phyloP scores from a whole-genome alignment of 306 rosid genomes.

The Carpinus viminea region DNA sequence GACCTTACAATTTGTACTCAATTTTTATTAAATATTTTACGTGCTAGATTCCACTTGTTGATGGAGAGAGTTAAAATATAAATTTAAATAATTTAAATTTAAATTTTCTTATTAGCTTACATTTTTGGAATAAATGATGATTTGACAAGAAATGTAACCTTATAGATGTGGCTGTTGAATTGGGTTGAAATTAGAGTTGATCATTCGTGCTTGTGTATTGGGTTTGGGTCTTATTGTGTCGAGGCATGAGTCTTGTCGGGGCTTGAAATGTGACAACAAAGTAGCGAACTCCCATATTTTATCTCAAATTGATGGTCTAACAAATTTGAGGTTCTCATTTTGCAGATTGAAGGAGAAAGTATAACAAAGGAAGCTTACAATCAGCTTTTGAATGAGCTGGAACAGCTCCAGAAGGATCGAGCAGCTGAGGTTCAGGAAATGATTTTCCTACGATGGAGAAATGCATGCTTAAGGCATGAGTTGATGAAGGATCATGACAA shows the following conservation, averaged over 20 bases:
- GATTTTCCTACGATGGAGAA: slow-evolving; percentile 47
- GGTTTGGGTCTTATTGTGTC: too few relatives aligned
- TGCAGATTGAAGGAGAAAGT: slow-evolving; percentile 46
- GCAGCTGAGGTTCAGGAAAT: slow-evolving; percentile 41
- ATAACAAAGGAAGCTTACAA: slow-evolving; percentile 42
- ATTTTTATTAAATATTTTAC: too few relatives aligned
- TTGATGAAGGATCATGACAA: slow-evolving; percentile 30
- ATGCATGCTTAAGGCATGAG: slow-evolving; percentile 50
- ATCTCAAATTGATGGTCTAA: background rate
- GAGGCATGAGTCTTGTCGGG: too few relatives aligned
- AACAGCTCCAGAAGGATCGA: slow-evolving; percentile 45
- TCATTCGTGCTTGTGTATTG: too few relatives aligned
- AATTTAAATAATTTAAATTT: too few relatives aligned
- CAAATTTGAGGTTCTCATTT: slow-evolving; percentile 11
- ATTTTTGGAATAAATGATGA: too few relatives aligned
- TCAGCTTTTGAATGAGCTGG: slow-evolving; percentile 43
- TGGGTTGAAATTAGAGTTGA: too few relatives aligned
- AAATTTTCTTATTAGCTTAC: too few relatives aligned
- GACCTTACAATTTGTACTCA: too few relatives aligned
- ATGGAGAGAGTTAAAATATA: too few relatives aligned
- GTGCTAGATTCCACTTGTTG: too few relatives aligned
- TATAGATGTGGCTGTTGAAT: background rate
- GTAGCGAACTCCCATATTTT: background rate
- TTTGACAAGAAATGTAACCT: background rate
- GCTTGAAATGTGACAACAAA: background rate